Evolutionary conservation across 164 flowering plant species (phyloP).

Genomic region (Vitis amurensis): DNA sequence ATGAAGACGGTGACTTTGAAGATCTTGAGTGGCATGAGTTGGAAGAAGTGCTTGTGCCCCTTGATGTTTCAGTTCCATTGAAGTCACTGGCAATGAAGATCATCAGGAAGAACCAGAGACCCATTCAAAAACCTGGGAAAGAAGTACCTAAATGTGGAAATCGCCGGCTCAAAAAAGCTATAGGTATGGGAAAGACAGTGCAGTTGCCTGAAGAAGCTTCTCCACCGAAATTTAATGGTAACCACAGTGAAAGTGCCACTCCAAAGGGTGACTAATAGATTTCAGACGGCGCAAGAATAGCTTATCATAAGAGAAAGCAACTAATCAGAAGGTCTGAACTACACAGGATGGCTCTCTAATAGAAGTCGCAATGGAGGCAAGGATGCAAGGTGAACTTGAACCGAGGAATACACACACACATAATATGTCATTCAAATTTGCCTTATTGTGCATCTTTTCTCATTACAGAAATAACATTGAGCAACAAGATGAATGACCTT

Average conservation of each 20-base stretch:
- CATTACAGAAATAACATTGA: too few relatives aligned
- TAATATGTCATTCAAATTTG: too few relatives aligned
- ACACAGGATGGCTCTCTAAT: too few relatives aligned
- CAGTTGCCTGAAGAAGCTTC: slow-evolving; percentile 5
- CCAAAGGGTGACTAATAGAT: not conserved
- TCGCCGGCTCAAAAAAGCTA: not conserved
- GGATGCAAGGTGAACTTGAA: too few relatives aligned
- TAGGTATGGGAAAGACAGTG: slow-evolving; percentile 8
- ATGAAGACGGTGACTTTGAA: slow-evolving; percentile 88
- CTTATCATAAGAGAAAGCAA: too few relatives aligned
- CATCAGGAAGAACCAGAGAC: slow-evolving; percentile 42
- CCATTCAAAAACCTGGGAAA: slow-evolving; percentile 16
- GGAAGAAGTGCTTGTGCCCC: slow-evolving; percentile 57
- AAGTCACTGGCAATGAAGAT: slow-evolving; percentile 53
- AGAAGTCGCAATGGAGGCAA: too few relatives aligned
- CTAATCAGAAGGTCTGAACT: too few relatives aligned
- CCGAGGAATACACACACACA: too few relatives aligned
- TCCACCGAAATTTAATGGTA: not conserved
- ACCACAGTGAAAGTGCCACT: not conserved
- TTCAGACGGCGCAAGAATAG: too few relatives aligned
- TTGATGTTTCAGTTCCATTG: slow-evolving; percentile 67
- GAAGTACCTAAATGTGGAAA: not conserved
- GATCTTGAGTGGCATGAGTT: slow-evolving; percentile 87
- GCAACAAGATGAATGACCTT: too few relatives aligned
- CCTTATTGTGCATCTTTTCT: too few relatives aligned